These are phyloP conservation scores for Diphasiastrum complanatum DNA, from an alignment of 83 land plant genomes.

Conservation along the genomic window DNA sequence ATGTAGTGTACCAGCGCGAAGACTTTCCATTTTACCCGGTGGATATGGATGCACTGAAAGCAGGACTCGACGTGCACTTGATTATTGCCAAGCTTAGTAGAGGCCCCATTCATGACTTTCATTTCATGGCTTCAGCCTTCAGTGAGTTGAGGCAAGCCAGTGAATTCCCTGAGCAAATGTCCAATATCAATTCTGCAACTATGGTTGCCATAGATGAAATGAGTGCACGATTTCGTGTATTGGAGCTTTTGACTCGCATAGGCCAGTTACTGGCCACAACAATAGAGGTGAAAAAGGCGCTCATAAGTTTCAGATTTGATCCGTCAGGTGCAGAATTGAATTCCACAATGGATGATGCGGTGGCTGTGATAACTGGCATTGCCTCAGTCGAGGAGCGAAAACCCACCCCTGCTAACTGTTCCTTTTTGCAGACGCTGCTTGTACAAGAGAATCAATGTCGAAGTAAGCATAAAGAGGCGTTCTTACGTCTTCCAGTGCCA, in stretches of 20 bases:
- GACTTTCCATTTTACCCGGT: slow-evolving; percentile 12
- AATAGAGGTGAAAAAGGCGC: slow-evolving; percentile 3
- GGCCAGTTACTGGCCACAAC: slow-evolving; percentile 3
- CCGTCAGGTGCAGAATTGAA: background rate
- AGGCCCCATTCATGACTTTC: slow-evolving; percentile 8
- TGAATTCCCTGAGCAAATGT: slow-evolving; percentile 8
- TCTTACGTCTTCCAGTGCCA: slow-evolving; percentile 4
- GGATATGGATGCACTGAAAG: slow-evolving; percentile 7
- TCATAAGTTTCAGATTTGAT: background rate
- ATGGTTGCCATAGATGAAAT: slow-evolving; percentile 14
- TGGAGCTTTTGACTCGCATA: slow-evolving; percentile 4
- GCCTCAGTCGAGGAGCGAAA: background rate
- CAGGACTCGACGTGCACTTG: slow-evolving; percentile 4
- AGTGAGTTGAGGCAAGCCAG: slow-evolving; percentile 9
- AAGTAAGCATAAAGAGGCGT: slow-evolving; percentile 1
- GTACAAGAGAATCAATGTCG: slow-evolving; percentile 4
- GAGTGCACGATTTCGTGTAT: slow-evolving; percentile 14
- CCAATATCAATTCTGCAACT: background rate
- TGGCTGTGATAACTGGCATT: slow-evolving; percentile 8
- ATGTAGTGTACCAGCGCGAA: slow-evolving; percentile 13
- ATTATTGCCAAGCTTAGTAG: slow-evolving; percentile 18
- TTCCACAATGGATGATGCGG: slow-evolving; percentile 8
- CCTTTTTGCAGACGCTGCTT: slow-evolving; percentile 8
- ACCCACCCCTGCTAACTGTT: slow-evolving; percentile 1
- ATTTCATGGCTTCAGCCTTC: slow-evolving; percentile 1